Evolutionary conservation across 2,329 filamentous ascomycete genomes (phyloP).

Genomic region (Didymosphaeria variabile): DNA sequence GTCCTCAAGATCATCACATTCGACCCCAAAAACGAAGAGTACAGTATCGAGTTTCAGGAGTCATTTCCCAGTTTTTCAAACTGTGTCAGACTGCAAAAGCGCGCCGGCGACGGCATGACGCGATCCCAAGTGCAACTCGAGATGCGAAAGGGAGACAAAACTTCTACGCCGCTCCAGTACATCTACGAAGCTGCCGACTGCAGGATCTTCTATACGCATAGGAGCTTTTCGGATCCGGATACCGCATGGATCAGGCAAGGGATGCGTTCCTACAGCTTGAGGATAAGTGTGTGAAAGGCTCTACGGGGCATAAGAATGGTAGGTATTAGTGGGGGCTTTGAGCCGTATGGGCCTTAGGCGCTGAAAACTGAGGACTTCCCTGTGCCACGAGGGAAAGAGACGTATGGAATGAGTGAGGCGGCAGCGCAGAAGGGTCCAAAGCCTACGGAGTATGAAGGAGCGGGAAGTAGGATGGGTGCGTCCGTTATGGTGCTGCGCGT

Average conservation of each 20-base stretch:
- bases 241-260: slow-evolving; percentile 58
- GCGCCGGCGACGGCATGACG: slow-evolving; percentile 26
- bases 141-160: slow-evolving; percentile 43
- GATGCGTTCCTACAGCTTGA: slow-evolving; percentile 30
- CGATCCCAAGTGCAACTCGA: slow-evolving; percentile 35
- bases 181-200: slow-evolving; percentile 69
- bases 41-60: slow-evolving; percentile 40
- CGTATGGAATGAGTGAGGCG: slow-evolving; percentile 5
- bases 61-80: slow-evolving; percentile 53
- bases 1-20: slow-evolving; percentile 57
- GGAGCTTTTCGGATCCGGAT: slow-evolving; percentile 59
- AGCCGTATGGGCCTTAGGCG: slow-evolving; percentile 32
- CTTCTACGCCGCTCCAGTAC: slow-evolving; percentile 62
- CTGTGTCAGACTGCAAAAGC: slow-evolving; percentile 47
- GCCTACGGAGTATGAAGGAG: slow-evolving; percentile 1
- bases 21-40: slow-evolving; percentile 24
- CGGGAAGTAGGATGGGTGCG: slow-evolving; percentile 10
- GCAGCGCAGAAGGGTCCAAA: slow-evolving; percentile 1
- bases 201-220: slow-evolving; percentile 66
- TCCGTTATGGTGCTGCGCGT: slow-evolving; percentile 15
- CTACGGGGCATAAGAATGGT: slow-evolving; percentile 31
- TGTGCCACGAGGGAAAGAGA: background rate
- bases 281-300: slow-evolving; percentile 34
- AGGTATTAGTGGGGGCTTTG: slow-evolving; percentile 38
- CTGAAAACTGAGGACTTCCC: slow-evolving; percentile 32